Percentiles rank a stretch among this genome's conserved stretches.
Evolutionary conservation across 257 asterid genomes (phyloP).

Genomic region (Gentiana macrophylla): DNA sequence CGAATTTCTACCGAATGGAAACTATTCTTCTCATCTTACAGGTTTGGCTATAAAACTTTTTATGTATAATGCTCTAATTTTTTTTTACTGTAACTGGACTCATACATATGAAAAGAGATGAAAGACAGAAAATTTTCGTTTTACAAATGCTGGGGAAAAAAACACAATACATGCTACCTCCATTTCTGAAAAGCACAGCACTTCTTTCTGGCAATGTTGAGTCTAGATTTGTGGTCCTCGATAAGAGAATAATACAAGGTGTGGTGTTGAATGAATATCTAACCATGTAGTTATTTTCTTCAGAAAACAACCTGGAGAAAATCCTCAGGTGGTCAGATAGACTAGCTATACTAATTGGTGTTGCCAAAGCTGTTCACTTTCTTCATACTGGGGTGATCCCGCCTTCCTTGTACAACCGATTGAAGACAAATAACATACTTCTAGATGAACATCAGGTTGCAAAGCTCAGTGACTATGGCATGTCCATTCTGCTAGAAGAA

Average conservation of each 20-base stretch:
- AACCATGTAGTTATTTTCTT: constrained; percentile 10
- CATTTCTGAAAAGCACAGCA: too few relatives aligned
- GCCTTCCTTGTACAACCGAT: constrained; percentile 53
- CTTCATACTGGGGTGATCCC: constrained; percentile 90
- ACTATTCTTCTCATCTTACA: constrained; percentile 66
- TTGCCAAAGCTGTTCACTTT: constrained; percentile 87
- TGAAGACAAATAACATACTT: constrained; percentile 68
- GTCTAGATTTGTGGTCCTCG: too few relatives aligned
- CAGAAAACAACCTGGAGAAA: constrained; percentile 62
- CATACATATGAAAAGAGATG: too few relatives aligned
- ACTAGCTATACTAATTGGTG: constrained; percentile 69
- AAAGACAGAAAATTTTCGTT: too few relatives aligned
- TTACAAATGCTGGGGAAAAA: too few relatives aligned
- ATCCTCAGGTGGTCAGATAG: constrained; percentile 80
- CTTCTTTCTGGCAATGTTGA: too few relatives aligned
- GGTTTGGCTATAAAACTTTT: constrained; percentile 29
- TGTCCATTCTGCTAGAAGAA: constrained; percentile 74
- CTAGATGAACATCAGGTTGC: constrained; percentile 79
- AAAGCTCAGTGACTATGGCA: constrained; percentile 89
- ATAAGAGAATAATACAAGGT: too few relatives aligned
- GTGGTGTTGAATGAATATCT: neutral
- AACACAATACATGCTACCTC: too few relatives aligned
- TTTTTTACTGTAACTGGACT: too few relatives aligned
- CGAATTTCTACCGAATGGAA: constrained; percentile 72
- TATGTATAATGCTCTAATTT: too few relatives aligned